Conservation (phyloP, 1,284 basidiomycete genomes). For the Moniliella sp. region DNA sequence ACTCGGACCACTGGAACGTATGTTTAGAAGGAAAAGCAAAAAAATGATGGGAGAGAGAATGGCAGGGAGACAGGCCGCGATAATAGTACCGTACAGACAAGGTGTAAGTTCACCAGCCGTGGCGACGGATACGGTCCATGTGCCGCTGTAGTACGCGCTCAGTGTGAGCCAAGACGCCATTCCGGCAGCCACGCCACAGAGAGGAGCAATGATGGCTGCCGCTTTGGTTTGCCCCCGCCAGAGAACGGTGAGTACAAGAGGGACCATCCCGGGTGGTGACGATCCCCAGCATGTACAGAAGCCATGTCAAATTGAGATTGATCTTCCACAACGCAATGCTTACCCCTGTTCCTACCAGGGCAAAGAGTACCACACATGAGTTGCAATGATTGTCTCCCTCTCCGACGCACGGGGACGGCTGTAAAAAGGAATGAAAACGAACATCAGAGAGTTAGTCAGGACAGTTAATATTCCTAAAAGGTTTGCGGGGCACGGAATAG, state of each 20-base stretch:
- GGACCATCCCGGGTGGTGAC: slow-evolving; percentile 6
- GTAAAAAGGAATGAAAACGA: too few species aligned
- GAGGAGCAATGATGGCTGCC: slow-evolving; percentile 7
- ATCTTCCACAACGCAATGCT: too few species aligned
- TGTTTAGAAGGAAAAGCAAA: slow-evolving; percentile 2
- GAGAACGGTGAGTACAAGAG: slow-evolving; percentile 16
- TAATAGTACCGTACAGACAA: slow-evolving; percentile 23
- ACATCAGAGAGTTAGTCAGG: too few species aligned
- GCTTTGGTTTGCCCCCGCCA: slow-evolving; percentile 18
- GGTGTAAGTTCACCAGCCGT: slow-evolving; percentile 8
- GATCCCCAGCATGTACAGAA: slow-evolving; percentile 16
- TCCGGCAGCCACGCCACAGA: slow-evolving; percentile 5
- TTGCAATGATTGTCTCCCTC: too few species aligned
- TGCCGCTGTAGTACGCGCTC: slow-evolving; percentile 4
- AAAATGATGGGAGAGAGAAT: slow-evolving; percentile 7
- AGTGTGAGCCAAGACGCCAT: slow-evolving; percentile 5
- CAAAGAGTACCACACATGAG: too few species aligned
- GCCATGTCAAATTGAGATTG: slow-evolving; percentile 27
- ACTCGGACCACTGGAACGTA: too few species aligned
- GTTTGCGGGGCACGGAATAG: too few species aligned
- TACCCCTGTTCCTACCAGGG: too few species aligned
- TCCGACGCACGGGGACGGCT: too few species aligned
- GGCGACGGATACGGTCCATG: slow-evolving; percentile 6
- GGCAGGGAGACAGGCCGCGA: slow-evolving; percentile 10
- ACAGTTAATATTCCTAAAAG: too few species aligned